Base-by-base conservation (phyloP, 768 basidiomycete genomes). In the Harrya chromipes region DNA sequence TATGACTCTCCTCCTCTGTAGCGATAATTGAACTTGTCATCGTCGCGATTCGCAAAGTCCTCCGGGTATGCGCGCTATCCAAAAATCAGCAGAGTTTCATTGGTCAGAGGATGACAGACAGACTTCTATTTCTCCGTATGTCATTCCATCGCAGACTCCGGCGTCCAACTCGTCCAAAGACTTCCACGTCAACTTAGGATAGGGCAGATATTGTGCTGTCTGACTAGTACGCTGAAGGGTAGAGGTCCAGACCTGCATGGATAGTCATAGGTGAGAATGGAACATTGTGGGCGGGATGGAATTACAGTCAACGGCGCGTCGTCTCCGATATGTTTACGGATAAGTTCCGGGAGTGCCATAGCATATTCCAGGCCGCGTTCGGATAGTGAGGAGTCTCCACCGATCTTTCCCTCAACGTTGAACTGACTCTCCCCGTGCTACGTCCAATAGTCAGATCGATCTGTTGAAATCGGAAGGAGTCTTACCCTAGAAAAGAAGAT, bases 61-160 rank as follows among this genome's bases (percentile, higher is more conserved):
- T 99, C 97, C 0, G 97, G 97, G 65, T 98, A 99, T 54, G 85
- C 80, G 78, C 85, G 83, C 92, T 95, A 56, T 49, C 1, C 1
- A 40, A 49, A 36, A 4, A 16, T 52, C 2, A 51, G 50, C 2
- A 24, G 23, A 1, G 29, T 50, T 23, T 47, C 27, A 27, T 17
- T 20, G 17, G 39, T 14, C 0, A 6, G 24, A 37, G 20, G 20
- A 27, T 43, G n/a, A 20, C 34, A 27, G 42, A 61, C 72, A 31
- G 48, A 90, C 94, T 78, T 94, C 94, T 50, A 99, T 98, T 77
- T 98, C 95, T 73, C 92, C 87, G 59, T 99, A 99, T 4, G 97
- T 98, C 97, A 99, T 98, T 14, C 87, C 97, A 69, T 99, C 97
- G 62, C 97, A 99, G 29, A 99, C 97, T 21, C 97, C 97, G 8